Conservation (phyloP, 2,329 filamentous ascomycete species). For the Trichoderma breve region DNA sequence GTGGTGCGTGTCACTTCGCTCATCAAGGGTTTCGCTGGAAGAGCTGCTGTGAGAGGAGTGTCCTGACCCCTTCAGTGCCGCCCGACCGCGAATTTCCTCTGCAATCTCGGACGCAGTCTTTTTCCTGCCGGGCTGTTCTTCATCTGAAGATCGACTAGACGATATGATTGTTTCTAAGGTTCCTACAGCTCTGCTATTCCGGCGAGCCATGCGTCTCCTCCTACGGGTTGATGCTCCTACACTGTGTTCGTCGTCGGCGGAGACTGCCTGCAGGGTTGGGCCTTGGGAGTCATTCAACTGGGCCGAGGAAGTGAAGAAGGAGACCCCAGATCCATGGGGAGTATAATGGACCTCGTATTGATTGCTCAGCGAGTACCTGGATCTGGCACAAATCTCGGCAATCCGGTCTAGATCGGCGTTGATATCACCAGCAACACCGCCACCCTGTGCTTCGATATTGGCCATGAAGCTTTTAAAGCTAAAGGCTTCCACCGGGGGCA, state of each 20-base stretch:
- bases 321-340: conserved; percentile 57
- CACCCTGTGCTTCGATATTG: conserved; percentile 48
- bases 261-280: conserved; percentile 57
- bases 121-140: conserved; percentile 56
- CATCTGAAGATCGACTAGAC: conserved; percentile 62
- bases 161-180: conserved; percentile 67
- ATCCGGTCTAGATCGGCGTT: conserved; percentile 61
- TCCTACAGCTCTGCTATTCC: conserved; percentile 56
- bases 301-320: conserved; percentile 40
- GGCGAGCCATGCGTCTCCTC: conserved; percentile 42
- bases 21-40: conserved; percentile 31
- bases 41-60: conserved; percentile 34
- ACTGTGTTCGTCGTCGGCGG: conserved; percentile 54
- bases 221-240: conserved; percentile 34
- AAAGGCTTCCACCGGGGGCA: conserved; percentile 63
- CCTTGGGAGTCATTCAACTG: conserved; percentile 39
- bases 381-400: conserved; percentile 65
- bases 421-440: conserved; percentile 51
- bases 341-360: conserved; percentile 65
- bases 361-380: conserved; percentile 63
- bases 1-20: conserved; percentile 28
- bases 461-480: conserved; percentile 64
- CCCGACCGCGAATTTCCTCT: conserved; percentile 52
- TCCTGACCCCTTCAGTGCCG: conserved; percentile 38
- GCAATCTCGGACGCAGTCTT: conserved; percentile 57